Percentiles rank a stretch among this genome's conserved stretches.
Evolutionary conservation across 805 yeast genomes (phyloP).

Genomic region (Ogataea siamensis): DNA sequence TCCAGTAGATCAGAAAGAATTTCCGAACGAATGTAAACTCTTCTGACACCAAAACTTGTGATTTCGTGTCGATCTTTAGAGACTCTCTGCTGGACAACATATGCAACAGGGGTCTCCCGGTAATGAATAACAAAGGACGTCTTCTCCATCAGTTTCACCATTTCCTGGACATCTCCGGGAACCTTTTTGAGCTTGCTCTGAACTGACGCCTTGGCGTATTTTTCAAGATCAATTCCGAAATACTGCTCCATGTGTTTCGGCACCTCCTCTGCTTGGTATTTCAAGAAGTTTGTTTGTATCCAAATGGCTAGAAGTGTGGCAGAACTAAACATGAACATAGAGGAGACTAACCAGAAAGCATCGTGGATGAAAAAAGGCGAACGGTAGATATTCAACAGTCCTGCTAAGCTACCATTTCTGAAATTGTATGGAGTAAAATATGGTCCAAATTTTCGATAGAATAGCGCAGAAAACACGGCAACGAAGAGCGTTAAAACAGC

Average conservation of each 20-base stretch:
- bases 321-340: constrained; percentile 37
- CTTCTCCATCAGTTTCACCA: constrained; percentile 31
- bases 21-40: constrained; percentile 64
- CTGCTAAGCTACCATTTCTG: constrained; percentile 12
- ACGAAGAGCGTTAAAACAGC: constrained; percentile 33
- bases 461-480: constrained; percentile 22
- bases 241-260: constrained; percentile 35
- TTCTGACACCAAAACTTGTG: constrained; percentile 61
- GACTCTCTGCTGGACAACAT: constrained; percentile 44
- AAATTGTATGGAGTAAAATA: constrained; percentile 27
- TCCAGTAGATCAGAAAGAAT: constrained; percentile 60
- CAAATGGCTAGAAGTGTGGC: constrained; percentile 41
- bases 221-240: constrained; percentile 52
- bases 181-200: constrained; percentile 14
- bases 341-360: constrained; percentile 37
- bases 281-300: constrained; percentile 49
- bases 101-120: constrained; percentile 71
- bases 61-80: constrained; percentile 39
- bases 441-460: constrained; percentile 20
- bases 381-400: constrained; percentile 17
- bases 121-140: constrained; percentile 58
- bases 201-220: constrained; percentile 37
- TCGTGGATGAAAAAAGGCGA: constrained; percentile 27
- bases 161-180: constrained; percentile 19
- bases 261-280: constrained; percentile 37